These are phyloP conservation scores for Suhomyces kunorum DNA, from an alignment of 1,139 yeast species.

Conservation along the genomic window DNA sequence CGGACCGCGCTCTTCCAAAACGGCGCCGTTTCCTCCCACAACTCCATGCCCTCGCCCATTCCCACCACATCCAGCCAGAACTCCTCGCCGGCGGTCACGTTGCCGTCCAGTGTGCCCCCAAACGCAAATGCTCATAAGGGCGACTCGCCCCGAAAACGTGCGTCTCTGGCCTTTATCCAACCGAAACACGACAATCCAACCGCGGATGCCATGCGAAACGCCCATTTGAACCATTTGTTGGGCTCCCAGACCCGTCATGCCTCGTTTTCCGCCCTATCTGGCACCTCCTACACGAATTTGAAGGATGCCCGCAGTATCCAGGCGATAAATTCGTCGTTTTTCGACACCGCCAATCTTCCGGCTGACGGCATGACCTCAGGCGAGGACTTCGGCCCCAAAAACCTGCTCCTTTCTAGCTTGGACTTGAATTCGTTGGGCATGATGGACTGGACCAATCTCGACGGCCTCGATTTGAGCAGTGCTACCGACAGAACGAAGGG, in stretches of 20 bases:
- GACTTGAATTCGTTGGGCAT: slow-evolving; percentile 27
- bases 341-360: slow-evolving; percentile 46
- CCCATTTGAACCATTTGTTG: slow-evolving; percentile 14
- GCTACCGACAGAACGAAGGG: slow-evolving; percentile 13
- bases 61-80: slow-evolving; percentile 26
- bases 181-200: slow-evolving; percentile 9
- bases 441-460: slow-evolving; percentile 41
- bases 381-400: slow-evolving; percentile 23
- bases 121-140: slow-evolving; percentile 1
- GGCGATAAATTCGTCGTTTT: slow-evolving; percentile 26
- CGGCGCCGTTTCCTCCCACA: slow-evolving; percentile 8
- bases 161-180: neutral
- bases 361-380: slow-evolving; percentile 60
- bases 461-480: slow-evolving; percentile 20
- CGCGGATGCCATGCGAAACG: slow-evolving; percentile 6
- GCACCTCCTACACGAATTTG: slow-evolving; percentile 63
- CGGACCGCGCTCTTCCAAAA: slow-evolving; percentile 23
- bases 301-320: slow-evolving; percentile 42
- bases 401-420: slow-evolving; percentile 24
- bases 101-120: slow-evolving; percentile 6
- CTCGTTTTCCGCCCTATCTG: slow-evolving; percentile 80
- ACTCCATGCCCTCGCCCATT: slow-evolving; percentile 27
- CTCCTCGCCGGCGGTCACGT: slow-evolving; percentile 23
- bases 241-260: slow-evolving; percentile 51
- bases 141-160: slow-evolving; percentile 7